A percentile compares a stretch with the other conserved stretches of the same genome.
These are phyloP conservation scores for Syzygium jambos DNA, from an alignment of 345 rosid genomes.

Conservation along the genomic window DNA sequence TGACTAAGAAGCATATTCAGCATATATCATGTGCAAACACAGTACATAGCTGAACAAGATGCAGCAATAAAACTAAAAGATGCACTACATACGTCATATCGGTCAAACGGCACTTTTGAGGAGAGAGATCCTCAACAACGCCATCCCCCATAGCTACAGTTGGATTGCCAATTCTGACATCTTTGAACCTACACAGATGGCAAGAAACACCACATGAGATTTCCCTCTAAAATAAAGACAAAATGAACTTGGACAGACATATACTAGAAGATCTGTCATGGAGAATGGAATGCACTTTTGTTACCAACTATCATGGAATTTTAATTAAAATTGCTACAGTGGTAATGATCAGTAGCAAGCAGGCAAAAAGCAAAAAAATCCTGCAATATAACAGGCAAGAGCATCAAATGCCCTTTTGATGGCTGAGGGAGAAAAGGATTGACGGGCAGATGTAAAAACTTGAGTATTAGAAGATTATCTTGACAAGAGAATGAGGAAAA, in stretches of 20 bases:
- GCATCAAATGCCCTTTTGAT: neutral
- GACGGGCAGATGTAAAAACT: neutral
- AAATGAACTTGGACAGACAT: neutral
- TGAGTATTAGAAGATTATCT: neutral
- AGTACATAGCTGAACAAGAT: neutral
- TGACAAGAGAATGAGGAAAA: neutral
- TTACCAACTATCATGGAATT: neutral
- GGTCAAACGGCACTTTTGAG: conserved; percentile 77
- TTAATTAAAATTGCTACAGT: neutral
- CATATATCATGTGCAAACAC: neutral
- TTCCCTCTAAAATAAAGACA: neutral
- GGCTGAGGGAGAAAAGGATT: neutral
- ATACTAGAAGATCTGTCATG: neutral
- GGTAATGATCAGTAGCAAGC: neutral
- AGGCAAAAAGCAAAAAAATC: neutral
- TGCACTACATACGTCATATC: conserved; percentile 55
- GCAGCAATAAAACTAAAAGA: neutral
- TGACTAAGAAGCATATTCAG: neutral
- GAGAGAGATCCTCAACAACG: conserved; percentile 29
- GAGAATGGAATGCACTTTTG: neutral
- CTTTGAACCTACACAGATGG: conserved; percentile 46
- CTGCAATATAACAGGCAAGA: neutral
- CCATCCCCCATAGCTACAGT: conserved; percentile 16
- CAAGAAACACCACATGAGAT: neutral
- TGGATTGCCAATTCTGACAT: conserved; percentile 65